These are phyloP conservation scores for Serendipita sp. DNA, from an alignment of 768 basidiomycete genomes.

Conservation along the genomic window DNA sequence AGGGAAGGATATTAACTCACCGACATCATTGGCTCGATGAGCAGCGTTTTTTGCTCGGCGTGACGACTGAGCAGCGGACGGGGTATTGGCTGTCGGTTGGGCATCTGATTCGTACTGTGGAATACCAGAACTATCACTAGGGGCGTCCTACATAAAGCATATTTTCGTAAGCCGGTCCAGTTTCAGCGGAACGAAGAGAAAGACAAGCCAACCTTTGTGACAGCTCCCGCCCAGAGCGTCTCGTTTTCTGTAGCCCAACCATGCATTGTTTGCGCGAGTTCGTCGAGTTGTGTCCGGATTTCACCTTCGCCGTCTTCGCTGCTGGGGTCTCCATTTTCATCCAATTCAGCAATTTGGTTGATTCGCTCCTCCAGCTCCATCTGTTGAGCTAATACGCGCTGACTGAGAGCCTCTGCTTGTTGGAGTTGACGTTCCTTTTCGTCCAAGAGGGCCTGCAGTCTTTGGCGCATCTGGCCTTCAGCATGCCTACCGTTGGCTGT, in stretches of 20 bases:
- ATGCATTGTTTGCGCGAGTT: slow-evolving; percentile 58
- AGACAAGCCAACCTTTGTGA: slow-evolving; percentile 33
- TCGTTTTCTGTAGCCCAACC: slow-evolving; percentile 69
- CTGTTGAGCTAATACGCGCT: slow-evolving; percentile 84
- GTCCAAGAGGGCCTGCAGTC: slow-evolving; percentile 51
- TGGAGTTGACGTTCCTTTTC: slow-evolving; percentile 84
- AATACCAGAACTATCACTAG: neutral
- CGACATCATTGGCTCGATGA: slow-evolving; percentile 77
- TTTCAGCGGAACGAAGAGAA: slow-evolving; percentile 11
- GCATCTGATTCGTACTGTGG: neutral
- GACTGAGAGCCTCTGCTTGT: slow-evolving; percentile 81
- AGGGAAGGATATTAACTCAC: slow-evolving; percentile 27
- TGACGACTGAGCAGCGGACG: slow-evolving; percentile 67
- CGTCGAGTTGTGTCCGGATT: slow-evolving; percentile 56
- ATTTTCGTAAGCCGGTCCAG: neutral
- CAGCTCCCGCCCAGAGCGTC: slow-evolving; percentile 54
- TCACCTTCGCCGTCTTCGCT: slow-evolving; percentile 49
- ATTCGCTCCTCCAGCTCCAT: slow-evolving; percentile 85
- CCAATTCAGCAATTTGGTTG: slow-evolving; percentile 40
- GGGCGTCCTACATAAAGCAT: neutral
- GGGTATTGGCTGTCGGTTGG: slow-evolving; percentile 32
- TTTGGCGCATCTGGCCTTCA: slow-evolving; percentile 18
- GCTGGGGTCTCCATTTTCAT: slow-evolving; percentile 49
- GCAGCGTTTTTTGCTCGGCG: slow-evolving; percentile 83
- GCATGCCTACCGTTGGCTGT: neutral